phyloP scores from a whole-genome alignment of 177 flowering plant species.

The Viscum album region DNA sequence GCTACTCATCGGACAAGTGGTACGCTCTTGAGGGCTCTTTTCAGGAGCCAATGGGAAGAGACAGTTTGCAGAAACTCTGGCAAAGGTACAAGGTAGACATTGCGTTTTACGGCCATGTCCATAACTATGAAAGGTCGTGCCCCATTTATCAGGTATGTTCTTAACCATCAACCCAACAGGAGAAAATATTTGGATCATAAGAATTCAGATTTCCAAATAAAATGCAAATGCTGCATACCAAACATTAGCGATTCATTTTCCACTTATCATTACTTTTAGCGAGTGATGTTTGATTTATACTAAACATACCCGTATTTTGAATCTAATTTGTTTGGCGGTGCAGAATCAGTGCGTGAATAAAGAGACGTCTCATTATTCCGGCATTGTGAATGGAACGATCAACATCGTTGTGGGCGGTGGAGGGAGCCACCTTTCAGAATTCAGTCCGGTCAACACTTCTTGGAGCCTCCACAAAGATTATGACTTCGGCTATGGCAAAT shows the following conservation, averaged over 20 bases:
- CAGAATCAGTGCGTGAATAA: slow-evolving; percentile 57
- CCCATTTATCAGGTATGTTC: slow-evolving; percentile 58
- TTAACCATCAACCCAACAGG: not conserved
- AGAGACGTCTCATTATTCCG: slow-evolving; percentile 50
- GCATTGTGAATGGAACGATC: slow-evolving; percentile 60
- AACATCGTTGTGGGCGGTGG: slow-evolving; percentile 85
- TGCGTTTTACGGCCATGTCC: slow-evolving; percentile 81
- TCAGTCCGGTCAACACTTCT: slow-evolving; percentile 27
- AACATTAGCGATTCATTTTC: no score
- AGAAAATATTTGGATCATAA: no score
- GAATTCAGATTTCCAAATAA: no score
- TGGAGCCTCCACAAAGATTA: slow-evolving; percentile 69
- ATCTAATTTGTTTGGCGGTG: slow-evolving; percentile 13
- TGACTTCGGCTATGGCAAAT: slow-evolving; percentile 67
- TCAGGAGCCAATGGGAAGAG: slow-evolving; percentile 81
- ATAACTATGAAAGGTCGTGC: slow-evolving; percentile 80
- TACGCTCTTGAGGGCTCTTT: slow-evolving; percentile 54
- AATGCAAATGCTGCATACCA: no score
- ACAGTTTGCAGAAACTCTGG: slow-evolving; percentile 74
- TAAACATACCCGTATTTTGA: no score
- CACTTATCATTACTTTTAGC: no score
- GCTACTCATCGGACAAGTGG: slow-evolving; percentile 52
- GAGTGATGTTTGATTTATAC: no score
- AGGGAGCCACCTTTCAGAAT: slow-evolving; percentile 55
- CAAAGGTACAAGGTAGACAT: slow-evolving; percentile 80